These are phyloP conservation scores for Fragilaria crotonensis DNA, from an alignment of 108 stramenopile species.

Conservation along the genomic window DNA sequence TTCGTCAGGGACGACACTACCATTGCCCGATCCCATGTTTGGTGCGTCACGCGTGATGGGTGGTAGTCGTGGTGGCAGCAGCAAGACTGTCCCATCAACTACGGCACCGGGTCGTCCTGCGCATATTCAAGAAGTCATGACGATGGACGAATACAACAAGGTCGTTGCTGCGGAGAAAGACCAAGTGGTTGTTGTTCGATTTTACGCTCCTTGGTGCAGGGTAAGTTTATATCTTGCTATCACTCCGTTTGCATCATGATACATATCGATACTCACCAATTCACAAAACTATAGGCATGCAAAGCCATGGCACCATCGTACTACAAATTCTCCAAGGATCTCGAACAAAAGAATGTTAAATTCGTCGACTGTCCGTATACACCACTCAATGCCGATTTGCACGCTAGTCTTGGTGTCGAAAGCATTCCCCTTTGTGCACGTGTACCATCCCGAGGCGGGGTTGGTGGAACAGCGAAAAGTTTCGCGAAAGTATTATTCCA, in stretches of 20 bases:
- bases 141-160: constrained; percentile 53
- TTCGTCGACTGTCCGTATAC: constrained; percentile 69
- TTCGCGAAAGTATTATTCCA: not conserved
- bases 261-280: not conserved
- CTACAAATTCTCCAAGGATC: constrained; percentile 29
- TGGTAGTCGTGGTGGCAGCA: too few relatives aligned
- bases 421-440: constrained; percentile 61
- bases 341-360: constrained; percentile 37
- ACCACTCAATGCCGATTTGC: constrained; percentile 56
- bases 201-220: constrained; percentile 79
- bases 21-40: too few relatives aligned
- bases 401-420: constrained; percentile 58
- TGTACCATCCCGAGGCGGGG: constrained; percentile 62
- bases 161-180: constrained; percentile 28
- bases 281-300: constrained; percentile 4
- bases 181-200: constrained; percentile 61
- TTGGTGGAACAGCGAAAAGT: constrained; percentile 9
- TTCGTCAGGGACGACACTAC: too few relatives aligned
- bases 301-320: constrained; percentile 38
- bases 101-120: too few relatives aligned
- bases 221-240: constrained; percentile 21
- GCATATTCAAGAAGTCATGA: constrained; percentile 26
- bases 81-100: too few relatives aligned
- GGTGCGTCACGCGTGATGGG: too few relatives aligned
- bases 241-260: not conserved